Evolutionary conservation across 148 eudicot species (phyloP).

Genomic region (Spergularia bocconei): DNA sequence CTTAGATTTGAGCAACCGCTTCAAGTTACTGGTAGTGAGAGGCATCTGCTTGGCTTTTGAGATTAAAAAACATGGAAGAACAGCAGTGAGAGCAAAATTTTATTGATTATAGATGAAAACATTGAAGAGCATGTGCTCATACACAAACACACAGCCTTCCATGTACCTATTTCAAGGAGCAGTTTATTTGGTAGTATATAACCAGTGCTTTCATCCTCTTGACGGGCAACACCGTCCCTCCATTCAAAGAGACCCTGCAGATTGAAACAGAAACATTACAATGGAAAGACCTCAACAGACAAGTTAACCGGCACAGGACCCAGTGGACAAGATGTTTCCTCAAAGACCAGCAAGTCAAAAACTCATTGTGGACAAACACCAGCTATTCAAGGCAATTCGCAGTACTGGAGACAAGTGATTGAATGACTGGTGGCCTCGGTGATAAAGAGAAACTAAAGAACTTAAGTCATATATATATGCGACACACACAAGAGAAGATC

Average conservation of each 20-base stretch:
- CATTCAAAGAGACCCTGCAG: slow-evolving; percentile 86
- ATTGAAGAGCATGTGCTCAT: neutral
- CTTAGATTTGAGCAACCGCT: slow-evolving; percentile 60
- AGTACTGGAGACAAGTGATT: neutral
- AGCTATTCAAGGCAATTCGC: neutral
- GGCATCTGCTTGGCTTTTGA: slow-evolving; percentile 98
- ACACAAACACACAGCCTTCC: neutral
- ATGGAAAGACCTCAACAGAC: neutral
- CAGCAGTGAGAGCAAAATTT: neutral
- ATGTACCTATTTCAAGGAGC: slow-evolving; percentile 83
- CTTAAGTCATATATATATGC: neutral
- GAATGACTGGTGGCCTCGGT: no score
- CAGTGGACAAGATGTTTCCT: neutral
- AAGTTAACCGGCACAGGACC: neutral
- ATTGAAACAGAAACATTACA: neutral
- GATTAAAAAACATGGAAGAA: slow-evolving; percentile 18
- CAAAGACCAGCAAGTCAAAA: neutral
- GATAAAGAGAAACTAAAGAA: neutral
- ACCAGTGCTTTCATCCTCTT: slow-evolving; percentile 99
- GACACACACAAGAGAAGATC: neutral
- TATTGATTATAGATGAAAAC: neutral
- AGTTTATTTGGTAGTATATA: slow-evolving; percentile 83
- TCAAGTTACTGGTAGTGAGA: slow-evolving; percentile 60
- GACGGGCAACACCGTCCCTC: slow-evolving; percentile 91
- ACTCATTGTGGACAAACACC: neutral